These are phyloP conservation scores for Syzygium jambos DNA, from an alignment of 345 rosid genomes.

Conservation along the genomic window DNA sequence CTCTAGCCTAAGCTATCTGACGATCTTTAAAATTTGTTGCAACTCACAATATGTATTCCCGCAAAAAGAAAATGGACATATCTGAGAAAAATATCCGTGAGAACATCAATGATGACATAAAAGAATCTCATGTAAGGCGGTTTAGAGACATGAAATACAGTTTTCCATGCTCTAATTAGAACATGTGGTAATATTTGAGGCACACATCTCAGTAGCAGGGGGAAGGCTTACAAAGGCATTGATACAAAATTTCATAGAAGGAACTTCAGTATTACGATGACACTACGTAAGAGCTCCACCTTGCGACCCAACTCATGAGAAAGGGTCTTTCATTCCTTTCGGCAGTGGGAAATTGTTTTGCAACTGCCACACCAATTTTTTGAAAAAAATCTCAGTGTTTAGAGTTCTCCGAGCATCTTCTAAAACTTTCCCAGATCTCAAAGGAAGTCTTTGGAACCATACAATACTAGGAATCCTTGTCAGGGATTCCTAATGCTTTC, in stretches of 20 bases:
- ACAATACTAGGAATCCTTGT: neutral
- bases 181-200: neutral
- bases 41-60: neutral
- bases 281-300: neutral
- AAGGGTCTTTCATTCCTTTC: neutral
- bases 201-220: neutral
- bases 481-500: too few species aligned
- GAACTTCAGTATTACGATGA: neutral
- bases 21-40: neutral
- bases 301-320: neutral
- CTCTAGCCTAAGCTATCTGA: neutral
- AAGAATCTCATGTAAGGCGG: neutral
- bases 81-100: neutral
- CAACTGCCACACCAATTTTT: neutral
- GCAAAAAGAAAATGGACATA: neutral
- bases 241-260: neutral
- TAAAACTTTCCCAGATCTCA: neutral
- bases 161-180: neutral
- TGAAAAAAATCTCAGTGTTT: neutral
- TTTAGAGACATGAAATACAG: neutral
- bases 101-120: neutral
- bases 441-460: neutral
- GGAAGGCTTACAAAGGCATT: neutral
- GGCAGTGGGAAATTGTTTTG: neutral
- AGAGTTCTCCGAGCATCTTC: neutral